Conservation (phyloP, 495 filamentous ascomycete genomes). For the Chaetomium cochliodes region DNA sequence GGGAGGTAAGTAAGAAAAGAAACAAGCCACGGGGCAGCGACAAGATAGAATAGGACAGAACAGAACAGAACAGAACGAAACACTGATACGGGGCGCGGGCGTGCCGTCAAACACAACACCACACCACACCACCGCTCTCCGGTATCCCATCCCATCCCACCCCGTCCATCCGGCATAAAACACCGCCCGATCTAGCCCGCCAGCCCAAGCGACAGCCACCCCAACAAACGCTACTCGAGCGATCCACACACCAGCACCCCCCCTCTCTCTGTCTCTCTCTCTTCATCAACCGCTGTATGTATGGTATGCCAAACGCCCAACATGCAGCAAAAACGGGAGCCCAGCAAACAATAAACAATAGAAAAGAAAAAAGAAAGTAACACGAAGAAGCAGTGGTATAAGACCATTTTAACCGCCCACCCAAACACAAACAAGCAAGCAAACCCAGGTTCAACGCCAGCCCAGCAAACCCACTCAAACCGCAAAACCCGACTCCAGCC, state of each 20-base stretch:
- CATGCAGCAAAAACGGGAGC: background rate
- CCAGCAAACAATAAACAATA: background rate
- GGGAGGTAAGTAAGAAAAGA: background rate
- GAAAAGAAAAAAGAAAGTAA: background rate
- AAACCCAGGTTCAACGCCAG: background rate
- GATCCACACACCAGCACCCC: background rate
- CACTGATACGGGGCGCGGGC: no score
- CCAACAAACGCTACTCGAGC: background rate
- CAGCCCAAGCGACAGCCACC: no score
- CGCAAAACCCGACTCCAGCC: background rate
- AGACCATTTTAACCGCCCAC: conserved; percentile 13
- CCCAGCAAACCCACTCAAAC: background rate
- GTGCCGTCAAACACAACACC: background rate
- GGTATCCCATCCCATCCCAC: no score
- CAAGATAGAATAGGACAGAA: background rate
- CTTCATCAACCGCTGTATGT: background rate
- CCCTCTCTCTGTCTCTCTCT: background rate
- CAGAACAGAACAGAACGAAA: no score
- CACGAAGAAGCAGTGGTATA: conserved; percentile 3
- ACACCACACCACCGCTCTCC: no score
- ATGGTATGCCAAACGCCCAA: background rate
- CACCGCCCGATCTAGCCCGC: no score
- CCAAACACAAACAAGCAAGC: background rate
- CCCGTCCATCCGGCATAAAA: no score
- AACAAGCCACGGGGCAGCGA: background rate